Conservation (phyloP, 2,329 filamentous ascomycete species). For the Fusarium kyushuense region DNA sequence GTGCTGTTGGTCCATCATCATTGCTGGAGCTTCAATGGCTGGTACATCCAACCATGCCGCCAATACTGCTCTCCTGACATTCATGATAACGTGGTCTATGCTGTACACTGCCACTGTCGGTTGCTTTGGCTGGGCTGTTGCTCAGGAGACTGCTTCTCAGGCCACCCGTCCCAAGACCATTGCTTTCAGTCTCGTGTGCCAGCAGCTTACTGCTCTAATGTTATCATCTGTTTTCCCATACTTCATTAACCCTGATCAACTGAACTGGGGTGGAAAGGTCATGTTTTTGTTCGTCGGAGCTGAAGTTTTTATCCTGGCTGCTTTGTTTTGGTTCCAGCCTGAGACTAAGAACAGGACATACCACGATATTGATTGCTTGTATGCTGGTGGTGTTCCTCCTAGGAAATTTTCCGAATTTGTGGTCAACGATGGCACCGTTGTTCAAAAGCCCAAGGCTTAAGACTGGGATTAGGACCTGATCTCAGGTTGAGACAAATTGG, state of each 20-base stretch:
- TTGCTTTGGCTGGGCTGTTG: constrained; percentile 49
- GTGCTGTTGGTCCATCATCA: constrained; percentile 47
- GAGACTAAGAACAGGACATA: constrained; percentile 56
- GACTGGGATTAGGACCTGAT: accelerated
- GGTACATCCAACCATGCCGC: constrained; percentile 40
- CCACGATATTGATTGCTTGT: constrained; percentile 51
- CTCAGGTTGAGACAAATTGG: background rate
- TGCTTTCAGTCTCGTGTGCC: constrained; percentile 47
- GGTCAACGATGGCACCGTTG: constrained; percentile 32
- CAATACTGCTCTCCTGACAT: constrained; percentile 45
- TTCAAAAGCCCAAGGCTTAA: constrained; percentile 5
- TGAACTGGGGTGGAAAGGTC: constrained; percentile 55
- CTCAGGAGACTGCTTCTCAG: constrained; percentile 48
- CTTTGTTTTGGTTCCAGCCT: constrained; percentile 52
- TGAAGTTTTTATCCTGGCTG: constrained; percentile 50
- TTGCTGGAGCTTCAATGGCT: constrained; percentile 43
- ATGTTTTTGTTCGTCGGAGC: constrained; percentile 55
- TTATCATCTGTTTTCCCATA: constrained; percentile 53
- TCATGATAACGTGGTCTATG: constrained; percentile 51
- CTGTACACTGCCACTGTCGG: constrained; percentile 48
- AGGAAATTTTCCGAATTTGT: constrained; percentile 45
- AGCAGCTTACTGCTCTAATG: constrained; percentile 53
- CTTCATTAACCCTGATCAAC: constrained; percentile 55
- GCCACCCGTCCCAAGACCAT: constrained; percentile 48
- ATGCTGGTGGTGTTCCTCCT: constrained; percentile 42